phyloP scores from a whole-genome alignment of 2,329 filamentous ascomycete genomes.

The Ophiostoma populinum region DNA sequence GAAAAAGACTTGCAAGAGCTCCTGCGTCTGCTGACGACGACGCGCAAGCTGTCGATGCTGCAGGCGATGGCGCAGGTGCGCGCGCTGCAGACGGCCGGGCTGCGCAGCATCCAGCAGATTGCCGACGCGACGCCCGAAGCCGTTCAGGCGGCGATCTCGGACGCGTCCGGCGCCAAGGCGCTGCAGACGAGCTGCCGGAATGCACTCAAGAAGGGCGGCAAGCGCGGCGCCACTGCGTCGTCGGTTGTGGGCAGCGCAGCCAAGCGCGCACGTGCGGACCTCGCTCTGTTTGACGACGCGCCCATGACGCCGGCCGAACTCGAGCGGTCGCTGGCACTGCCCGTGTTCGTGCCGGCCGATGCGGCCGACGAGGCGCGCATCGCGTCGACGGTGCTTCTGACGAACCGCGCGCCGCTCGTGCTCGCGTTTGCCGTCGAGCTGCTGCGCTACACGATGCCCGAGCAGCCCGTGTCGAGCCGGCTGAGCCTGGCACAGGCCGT shows the following conservation, averaged over 20 bases:
- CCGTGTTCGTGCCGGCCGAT: conserved; percentile 28
- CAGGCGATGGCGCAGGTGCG: conserved; percentile 41
- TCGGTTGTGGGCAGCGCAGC: conserved; percentile 7
- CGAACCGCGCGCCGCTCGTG: conserved; percentile 62
- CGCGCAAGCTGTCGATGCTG: conserved; percentile 40
- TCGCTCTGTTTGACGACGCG: conserved; percentile 15
- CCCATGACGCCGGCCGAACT: conserved; percentile 35
- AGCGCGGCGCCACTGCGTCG: background rate
- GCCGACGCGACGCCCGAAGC: conserved; percentile 28
- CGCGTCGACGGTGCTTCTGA: conserved; percentile 39
- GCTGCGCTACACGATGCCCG: conserved; percentile 65
- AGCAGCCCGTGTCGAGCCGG: conserved; percentile 69
- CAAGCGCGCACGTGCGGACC: conserved; percentile 17
- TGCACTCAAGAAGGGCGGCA: conserved; percentile 23
- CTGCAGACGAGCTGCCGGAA: conserved; percentile 37
- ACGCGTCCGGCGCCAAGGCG: conserved; percentile 30
- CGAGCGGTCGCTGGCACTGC: conserved; percentile 44
- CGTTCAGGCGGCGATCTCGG: conserved; percentile 28
- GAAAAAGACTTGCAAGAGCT: conserved; percentile 45
- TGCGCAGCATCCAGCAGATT: conserved; percentile 38
- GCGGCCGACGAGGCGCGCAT: conserved; percentile 32
- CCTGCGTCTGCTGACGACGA: conserved; percentile 36
- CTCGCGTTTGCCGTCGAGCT: conserved; percentile 63
- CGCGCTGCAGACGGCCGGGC: conserved; percentile 34
- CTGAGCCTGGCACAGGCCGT: conserved; percentile 71